phyloP scores from a whole-genome alignment of 176 grass and related monocot species.

The Dendrocalamus sinicus region DNA sequence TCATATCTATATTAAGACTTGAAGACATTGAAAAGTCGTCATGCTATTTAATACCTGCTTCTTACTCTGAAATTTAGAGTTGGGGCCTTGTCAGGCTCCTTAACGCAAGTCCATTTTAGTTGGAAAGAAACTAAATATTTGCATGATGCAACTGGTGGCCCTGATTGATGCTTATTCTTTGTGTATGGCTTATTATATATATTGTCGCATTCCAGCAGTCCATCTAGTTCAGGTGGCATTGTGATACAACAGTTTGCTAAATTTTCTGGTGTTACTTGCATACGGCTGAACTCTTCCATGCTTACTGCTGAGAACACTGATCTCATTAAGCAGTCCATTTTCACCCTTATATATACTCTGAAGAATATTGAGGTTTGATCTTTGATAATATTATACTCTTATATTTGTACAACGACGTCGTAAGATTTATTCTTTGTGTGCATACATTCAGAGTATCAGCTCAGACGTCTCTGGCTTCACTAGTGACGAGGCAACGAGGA shows the following conservation, averaged over 20 bases:
- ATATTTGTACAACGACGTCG: background rate
- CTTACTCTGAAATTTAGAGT: background rate
- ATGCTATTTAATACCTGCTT: background rate
- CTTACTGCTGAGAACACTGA: slow-evolving; percentile 56
- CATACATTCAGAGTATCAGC: slow-evolving; percentile 55
- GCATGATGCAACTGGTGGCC: background rate
- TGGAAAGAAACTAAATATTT: background rate
- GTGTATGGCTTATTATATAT: background rate
- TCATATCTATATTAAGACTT: no score
- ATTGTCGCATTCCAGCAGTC: background rate
- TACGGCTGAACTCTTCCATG: slow-evolving; percentile 51
- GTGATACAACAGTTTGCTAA: background rate
- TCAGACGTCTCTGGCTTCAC: slow-evolving; percentile 59
- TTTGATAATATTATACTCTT: background rate
- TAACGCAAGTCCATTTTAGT: background rate
- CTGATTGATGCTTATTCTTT: background rate
- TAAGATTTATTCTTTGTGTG: background rate
- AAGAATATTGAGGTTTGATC: slow-evolving; percentile 54
- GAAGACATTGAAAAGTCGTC: background rate
- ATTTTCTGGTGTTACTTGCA: slow-evolving; percentile 22
- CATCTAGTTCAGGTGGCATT: background rate
- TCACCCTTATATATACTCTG: slow-evolving; percentile 46
- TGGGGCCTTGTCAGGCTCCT: background rate
- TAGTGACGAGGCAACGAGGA: slow-evolving; percentile 50
- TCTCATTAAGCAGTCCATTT: slow-evolving; percentile 52